Conservation (phyloP, 179 eudicot genomes). For the Camellia oleifera region DNA sequence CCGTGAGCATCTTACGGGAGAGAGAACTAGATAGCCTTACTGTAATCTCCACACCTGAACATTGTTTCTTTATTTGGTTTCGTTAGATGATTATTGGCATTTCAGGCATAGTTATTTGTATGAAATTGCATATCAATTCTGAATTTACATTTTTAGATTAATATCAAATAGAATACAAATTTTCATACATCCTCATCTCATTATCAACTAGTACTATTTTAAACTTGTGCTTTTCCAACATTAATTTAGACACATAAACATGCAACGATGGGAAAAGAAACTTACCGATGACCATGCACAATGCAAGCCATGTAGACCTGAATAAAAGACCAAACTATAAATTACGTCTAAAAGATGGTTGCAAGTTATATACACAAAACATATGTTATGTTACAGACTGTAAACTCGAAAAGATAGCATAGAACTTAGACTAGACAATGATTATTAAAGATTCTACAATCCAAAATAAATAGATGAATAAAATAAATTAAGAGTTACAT, state of each 20-base stretch:
- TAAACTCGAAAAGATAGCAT: neutral
- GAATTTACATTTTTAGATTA: neutral
- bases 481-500: neutral
- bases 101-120: constrained; percentile 4
- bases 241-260: neutral
- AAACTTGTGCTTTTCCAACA: neutral
- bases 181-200: neutral
- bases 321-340: constrained; percentile 18
- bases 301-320: constrained; percentile 97
- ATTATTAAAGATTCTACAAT: neutral
- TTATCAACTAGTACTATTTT: neutral
- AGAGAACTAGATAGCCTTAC: neutral
- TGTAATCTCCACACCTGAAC: neutral
- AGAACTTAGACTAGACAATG: neutral
- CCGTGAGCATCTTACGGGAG: neutral
- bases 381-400: neutral
- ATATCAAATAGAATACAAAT: constrained; percentile 2
- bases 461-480: neutral
- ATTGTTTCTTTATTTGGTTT: neutral
- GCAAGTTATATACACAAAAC: neutral
- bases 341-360: constrained; percentile 8
- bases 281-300: constrained; percentile 73
- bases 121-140: neutral
- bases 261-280: neutral
- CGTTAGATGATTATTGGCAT: neutral